Base-by-base conservation (phyloP, 163 green algal species). In the Scenedesmus sp. region DNA sequence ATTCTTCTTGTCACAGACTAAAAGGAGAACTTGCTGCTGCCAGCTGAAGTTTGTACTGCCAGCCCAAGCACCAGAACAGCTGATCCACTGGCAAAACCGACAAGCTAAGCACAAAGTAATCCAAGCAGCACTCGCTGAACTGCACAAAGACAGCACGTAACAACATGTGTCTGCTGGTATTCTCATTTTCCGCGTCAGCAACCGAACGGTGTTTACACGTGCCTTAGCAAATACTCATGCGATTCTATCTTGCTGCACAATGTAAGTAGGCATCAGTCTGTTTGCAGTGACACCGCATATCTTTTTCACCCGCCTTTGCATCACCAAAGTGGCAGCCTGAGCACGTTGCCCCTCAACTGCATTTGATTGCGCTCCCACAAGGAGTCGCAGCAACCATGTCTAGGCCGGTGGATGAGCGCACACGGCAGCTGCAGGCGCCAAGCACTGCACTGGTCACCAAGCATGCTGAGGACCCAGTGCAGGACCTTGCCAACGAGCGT, bases 401-500 rank as follows among this genome's bases (percentile, higher is more conserved):
- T 79, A 79, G 70, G 70, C 73, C 70, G 55, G 88, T 95, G 1
- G 96, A 97, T 57, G 88, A 93, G 23, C 88, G 95, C 9, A 95
- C 93, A 3, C 60, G 57, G 3, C 84, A 93, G 73, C 94, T 98
- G 34, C 95, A 97, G 73, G 87, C 92, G 46, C 74, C 88, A 2
- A 95, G 92, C 66, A 95, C 94, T 12, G n/a, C 88, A 1, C 84
- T 95, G 0, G 94, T 98, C 2, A 59, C 96, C 59, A 83, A 70
- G 2, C 87, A 86, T 60, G 93, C 94, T 64, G 90, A 95, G 0
- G 95, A 98, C 82, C 97, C 97, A 0, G 95, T 87, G 55, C 89
- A 96, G 7, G 97, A 99, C 91, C 96, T 98, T 7, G 55, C 62
- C 0, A 64, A 82, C 0, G 97, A 99, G 93, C 93, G 97, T 0